phyloP scores from a whole-genome alignment of 495 filamentous ascomycete species.

The Daldinia grandis region DNA sequence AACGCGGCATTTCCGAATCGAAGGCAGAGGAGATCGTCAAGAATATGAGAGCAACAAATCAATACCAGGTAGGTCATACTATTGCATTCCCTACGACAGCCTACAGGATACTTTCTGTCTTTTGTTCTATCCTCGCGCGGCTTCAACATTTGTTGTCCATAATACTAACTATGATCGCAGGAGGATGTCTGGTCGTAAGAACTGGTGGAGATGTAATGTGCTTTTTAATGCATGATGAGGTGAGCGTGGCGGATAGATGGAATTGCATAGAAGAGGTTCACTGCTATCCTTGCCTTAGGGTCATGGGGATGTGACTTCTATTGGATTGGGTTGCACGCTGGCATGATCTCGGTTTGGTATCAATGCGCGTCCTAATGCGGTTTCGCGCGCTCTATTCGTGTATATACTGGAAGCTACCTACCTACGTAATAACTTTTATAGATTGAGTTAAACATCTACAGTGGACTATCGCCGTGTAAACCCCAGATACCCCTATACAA shows the following conservation, averaged over 20 bases:
- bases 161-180: conserved; percentile 51
- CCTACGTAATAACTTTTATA: conserved; percentile 43
- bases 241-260: conserved; percentile 37
- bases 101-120: neutral
- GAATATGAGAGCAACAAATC: conserved; percentile 88
- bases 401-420: conserved; percentile 37
- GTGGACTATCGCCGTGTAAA: neutral
- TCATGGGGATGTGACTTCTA: conserved; percentile 39
- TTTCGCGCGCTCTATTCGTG: conserved; percentile 31
- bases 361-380: conserved; percentile 28
- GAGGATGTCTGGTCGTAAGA: conserved; percentile 89
- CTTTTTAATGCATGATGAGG: conserved; percentile 37
- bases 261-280: conserved; percentile 43
- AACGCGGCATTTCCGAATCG: conserved; percentile 79
- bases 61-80: conserved; percentile 79
- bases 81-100: neutral
- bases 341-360: conserved; percentile 30
- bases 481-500: neutral
- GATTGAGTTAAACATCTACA: conserved; percentile 24
- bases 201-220: conserved; percentile 4
- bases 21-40: conserved; percentile 97
- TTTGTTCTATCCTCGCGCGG: neutral
- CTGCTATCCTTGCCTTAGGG: conserved; percentile 34
- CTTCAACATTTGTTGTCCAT: neutral
- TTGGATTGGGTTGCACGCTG: conserved; percentile 29